phyloP scores from a whole-genome alignment of 345 rosid genomes.

The Linum tenue region DNA sequence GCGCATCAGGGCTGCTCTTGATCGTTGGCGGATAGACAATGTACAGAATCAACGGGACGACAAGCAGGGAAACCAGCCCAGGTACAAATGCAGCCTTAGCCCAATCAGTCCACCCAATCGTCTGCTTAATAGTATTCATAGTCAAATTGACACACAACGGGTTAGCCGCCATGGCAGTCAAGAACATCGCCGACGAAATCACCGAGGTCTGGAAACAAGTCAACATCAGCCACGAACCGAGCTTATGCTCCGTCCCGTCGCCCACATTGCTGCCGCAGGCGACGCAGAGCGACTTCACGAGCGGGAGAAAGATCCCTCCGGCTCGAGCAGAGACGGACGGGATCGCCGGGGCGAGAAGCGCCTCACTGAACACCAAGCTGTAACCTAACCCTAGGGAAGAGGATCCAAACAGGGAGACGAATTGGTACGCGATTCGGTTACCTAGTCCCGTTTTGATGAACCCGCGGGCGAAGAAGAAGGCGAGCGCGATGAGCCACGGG shows the following conservation, averaged over 20 bases:
- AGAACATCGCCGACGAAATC: constrained; percentile 90
- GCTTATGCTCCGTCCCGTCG: constrained; percentile 81
- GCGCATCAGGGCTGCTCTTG: constrained; percentile 94
- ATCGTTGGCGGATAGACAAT: constrained; percentile 80
- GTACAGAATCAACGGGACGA: constrained; percentile 74
- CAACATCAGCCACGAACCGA: constrained; percentile 94
- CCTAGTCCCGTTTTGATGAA: constrained; percentile 95
- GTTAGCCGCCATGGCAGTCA: constrained; percentile 99
- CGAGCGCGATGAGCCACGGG: constrained; percentile 98
- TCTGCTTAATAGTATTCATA: constrained; percentile 56
- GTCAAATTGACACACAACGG: constrained; percentile 90
- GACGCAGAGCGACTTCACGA: constrained; percentile 81
- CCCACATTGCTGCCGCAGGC: constrained; percentile 96
- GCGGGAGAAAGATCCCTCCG: constrained; percentile 86
- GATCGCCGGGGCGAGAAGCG: constrained; percentile 92
- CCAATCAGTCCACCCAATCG: constrained; percentile 99
- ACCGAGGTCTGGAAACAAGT: constrained; percentile 97
- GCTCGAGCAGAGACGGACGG: constrained; percentile 99
- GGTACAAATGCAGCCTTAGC: constrained; percentile 96
- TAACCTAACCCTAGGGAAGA: constrained; percentile 94
- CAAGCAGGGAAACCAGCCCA: constrained; percentile 70
- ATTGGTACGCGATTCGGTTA: constrained; percentile 86
- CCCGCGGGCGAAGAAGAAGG: constrained; percentile 97
- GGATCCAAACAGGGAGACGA: constrained; percentile 71
- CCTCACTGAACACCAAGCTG: constrained; percentile 92